phyloP scores from a whole-genome alignment of 306 rosid species.

The Arachis stenosperma region DNA sequence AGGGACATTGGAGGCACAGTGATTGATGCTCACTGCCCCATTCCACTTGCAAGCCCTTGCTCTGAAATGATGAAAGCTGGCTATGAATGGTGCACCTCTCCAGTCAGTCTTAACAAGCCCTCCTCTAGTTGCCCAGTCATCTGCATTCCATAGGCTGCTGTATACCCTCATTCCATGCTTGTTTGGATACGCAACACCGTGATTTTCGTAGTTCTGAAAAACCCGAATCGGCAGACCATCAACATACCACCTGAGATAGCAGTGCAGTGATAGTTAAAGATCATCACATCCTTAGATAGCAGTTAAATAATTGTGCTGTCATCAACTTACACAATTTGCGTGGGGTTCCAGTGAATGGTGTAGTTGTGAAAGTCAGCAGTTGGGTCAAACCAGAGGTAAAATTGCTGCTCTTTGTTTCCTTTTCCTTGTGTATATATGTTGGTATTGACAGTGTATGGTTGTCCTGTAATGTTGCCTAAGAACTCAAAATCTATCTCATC shows the following conservation, averaged over 20 bases:
- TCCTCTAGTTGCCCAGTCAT: conserved; percentile 85
- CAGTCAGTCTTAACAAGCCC: conserved; percentile 68
- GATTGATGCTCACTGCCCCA: conserved; percentile 53
- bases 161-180: conserved; percentile 75
- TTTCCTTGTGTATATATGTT: conserved; percentile 62
- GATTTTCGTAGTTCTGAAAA: conserved; percentile 58
- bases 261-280: background rate
- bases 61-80: conserved; percentile 55
- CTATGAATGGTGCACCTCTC: conserved; percentile 62
- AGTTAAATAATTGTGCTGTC: conserved; percentile 7
- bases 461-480: conserved; percentile 71
- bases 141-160: conserved; percentile 79
- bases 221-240: conserved; percentile 68
- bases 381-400: conserved; percentile 83
- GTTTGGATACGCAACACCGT: conserved; percentile 68
- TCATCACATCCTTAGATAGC: background rate
- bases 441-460: conserved; percentile 75
- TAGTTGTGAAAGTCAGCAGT: conserved; percentile 74
- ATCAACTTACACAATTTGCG: conserved; percentile 62
- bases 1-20: conserved; percentile 52
- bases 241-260: conserved; percentile 71
- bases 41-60: conserved; percentile 75
- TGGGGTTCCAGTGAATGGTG: conserved; percentile 80
- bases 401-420: conserved; percentile 69
- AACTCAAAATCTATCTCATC: conserved; percentile 90